phyloP scores from a whole-genome alignment of 2,329 filamentous ascomycete genomes.

The Penicillium sp. region DNA sequence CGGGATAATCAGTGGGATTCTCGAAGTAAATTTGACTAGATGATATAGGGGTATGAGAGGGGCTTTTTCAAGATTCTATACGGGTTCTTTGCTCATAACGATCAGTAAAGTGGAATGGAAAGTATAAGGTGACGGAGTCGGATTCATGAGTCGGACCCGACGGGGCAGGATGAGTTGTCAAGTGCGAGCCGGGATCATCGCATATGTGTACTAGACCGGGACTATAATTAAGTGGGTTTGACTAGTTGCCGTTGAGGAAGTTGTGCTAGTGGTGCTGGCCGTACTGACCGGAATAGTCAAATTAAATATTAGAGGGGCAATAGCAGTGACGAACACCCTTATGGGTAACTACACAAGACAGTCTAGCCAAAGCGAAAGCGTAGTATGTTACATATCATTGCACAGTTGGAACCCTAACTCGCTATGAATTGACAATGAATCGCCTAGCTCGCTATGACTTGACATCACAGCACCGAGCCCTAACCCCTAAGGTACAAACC shows the following conservation, averaged over 20 bases:
- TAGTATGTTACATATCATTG: no score
- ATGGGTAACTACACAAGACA: no score
- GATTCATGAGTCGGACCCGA: neutral
- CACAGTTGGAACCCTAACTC: no score
- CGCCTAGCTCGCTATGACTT: no score
- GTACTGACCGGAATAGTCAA: no score
- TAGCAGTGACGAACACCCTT: no score
- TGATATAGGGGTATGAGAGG: neutral
- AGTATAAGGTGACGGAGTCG: neutral
- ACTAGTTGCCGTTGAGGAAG: neutral
- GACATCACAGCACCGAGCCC: no score
- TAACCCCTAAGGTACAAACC: neutral
- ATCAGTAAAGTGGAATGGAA: neutral
- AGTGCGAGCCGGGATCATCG: neutral
- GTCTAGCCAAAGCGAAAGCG: no score
- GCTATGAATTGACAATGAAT: no score
- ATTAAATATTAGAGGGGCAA: no score
- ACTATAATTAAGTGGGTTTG: neutral
- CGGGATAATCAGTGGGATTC: neutral
- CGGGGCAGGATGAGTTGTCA: neutral
- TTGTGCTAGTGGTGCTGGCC: no score
- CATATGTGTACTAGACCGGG: neutral
- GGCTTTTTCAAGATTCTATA: neutral
- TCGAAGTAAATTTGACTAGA: no score
- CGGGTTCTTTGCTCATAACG: neutral